Conservation (phyloP, 495 filamentous ascomycete species). For the Hyaloscypha variabilis region DNA sequence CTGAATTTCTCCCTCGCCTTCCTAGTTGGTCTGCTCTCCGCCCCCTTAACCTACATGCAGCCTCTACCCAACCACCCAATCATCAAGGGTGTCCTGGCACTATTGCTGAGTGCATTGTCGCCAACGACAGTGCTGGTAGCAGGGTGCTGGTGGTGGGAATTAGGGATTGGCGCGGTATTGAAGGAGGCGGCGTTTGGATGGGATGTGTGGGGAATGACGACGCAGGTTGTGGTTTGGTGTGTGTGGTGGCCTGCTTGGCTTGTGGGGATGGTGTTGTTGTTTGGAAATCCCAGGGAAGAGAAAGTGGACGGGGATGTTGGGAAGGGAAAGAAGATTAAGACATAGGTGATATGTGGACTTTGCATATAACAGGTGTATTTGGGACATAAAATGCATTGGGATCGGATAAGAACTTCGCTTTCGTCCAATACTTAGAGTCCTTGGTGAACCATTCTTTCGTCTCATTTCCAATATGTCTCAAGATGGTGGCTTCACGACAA, state of each 20-base stretch:
- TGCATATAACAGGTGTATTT: not conserved
- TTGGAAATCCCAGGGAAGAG: slow-evolving; percentile 34
- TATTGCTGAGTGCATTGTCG: slow-evolving; percentile 59
- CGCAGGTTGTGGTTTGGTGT: slow-evolving; percentile 88
- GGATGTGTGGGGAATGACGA: slow-evolving; percentile 91
- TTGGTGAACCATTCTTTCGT: not conserved
- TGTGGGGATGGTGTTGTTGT: slow-evolving; percentile 50
- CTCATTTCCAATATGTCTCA: not conserved
- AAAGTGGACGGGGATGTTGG: not conserved
- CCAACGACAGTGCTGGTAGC: slow-evolving; percentile 65
- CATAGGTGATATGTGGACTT: not conserved
- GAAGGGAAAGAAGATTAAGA: not conserved
- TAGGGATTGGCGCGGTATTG: slow-evolving; percentile 59
- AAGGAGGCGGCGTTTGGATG: slow-evolving; percentile 84
- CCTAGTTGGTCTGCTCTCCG: slow-evolving; percentile 76
- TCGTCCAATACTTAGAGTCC: not conserved
- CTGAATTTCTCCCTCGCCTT: slow-evolving; percentile 95
- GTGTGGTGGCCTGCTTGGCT: slow-evolving; percentile 99
- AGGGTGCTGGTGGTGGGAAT: slow-evolving; percentile 51
- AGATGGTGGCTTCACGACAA: not conserved
- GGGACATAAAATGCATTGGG: not conserved
- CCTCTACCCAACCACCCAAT: slow-evolving; percentile 43
- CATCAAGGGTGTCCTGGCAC: slow-evolving; percentile 29
- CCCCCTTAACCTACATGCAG: slow-evolving; percentile 73
- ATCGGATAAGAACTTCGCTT: not conserved